phyloP scores from a whole-genome alignment of 805 yeast genomes.

The Naumovozyma dairenensis region DNA sequence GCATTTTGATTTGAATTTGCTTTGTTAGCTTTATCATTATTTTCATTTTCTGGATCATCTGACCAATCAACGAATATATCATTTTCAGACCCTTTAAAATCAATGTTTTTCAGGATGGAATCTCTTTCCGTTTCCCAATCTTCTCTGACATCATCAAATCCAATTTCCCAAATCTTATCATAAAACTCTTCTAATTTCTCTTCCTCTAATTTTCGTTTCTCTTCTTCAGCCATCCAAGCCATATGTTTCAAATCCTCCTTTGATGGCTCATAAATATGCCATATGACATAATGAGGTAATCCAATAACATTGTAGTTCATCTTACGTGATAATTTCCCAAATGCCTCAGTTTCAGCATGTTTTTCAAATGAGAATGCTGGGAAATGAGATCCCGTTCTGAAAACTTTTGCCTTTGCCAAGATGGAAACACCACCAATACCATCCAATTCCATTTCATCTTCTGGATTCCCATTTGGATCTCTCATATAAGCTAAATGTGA shows the following conservation, averaged over 20 bases:
- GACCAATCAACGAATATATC: conserved; percentile 50
- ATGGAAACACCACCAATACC: conserved; percentile 98
- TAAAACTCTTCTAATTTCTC: conserved; percentile 54
- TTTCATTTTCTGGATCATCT: conserved; percentile 35
- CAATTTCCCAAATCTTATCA: conserved; percentile 63
- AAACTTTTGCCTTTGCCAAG: conserved; percentile 75
- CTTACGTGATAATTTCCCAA: conserved; percentile 77
- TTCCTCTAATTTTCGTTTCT: conserved; percentile 52
- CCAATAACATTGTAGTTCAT: conserved; percentile 87
- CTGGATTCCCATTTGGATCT: conserved; percentile 92
- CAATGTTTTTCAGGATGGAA: conserved; percentile 68
- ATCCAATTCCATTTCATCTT: conserved; percentile 84
- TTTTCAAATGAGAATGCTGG: conserved; percentile 94
- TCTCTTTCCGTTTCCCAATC: conserved; percentile 67
- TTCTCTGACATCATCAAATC: conserved; percentile 64
- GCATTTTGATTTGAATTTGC: conserved; percentile 6
- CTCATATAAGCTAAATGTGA: conserved; percentile 92
- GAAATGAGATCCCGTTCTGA: conserved; percentile 82
- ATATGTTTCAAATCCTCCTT: conserved; percentile 79
- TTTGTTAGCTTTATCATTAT: conserved; percentile 7
- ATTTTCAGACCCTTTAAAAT: conserved; percentile 34
- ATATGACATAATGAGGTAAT: conserved; percentile 86
- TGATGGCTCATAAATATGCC: conserved; percentile 96
- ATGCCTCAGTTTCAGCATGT: conserved; percentile 97
- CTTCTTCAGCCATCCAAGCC: conserved; percentile 86